Base-by-base conservation (phyloP, 768 basidiomycete genomes). In the Psilocybe cyanescens region DNA sequence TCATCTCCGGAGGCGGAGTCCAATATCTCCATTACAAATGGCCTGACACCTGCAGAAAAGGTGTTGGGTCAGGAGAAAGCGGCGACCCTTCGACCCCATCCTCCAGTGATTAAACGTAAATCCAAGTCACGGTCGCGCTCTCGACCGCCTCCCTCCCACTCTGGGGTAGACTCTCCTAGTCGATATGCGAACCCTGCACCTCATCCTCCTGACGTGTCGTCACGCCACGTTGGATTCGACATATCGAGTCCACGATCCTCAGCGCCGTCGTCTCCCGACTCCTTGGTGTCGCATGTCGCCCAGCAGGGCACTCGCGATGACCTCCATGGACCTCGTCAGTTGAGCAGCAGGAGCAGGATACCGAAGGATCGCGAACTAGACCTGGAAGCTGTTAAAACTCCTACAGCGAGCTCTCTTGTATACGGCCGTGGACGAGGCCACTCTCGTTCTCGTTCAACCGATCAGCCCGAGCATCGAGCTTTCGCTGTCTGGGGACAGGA, bases 401-500 rank as follows among this genome's bases (percentile, higher is more conserved):
- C 90, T 3, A 90, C 88, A 12, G 78, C 83, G 53, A 75, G 75
- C 19, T 81, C 76, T 60, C 39, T 74, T 52, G 55, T 67, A 48
- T 68, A 73, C 52, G 70, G 72, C 28, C 74, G 75, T 8, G 67
- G 72, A 8, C 71, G 74, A 45, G 72, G 72, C 4, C 75, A 77
- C 64, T 67, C 72, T 46, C 74, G 78, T 35, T 74, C 74, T 16
- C 72, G 73, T 55, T 79, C 79, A 14, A 67, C 65, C n/a, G 83
- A 83, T 29, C 70, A 75, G 47, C 68, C 68, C 55, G 77, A 77
- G 31, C 81, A 72, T 49, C 79, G 85, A 37, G 88, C 90, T 7
- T 95, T 95, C 68, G 93, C 94, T 17, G 91, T 92, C 9, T 92
- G 87, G 86, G 94, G 93, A 0, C 89, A 92, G 44, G 93, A 95